Evolutionary conservation across 1,139 yeast genomes (phyloP).

Genomic region (Pichia sp.): DNA sequence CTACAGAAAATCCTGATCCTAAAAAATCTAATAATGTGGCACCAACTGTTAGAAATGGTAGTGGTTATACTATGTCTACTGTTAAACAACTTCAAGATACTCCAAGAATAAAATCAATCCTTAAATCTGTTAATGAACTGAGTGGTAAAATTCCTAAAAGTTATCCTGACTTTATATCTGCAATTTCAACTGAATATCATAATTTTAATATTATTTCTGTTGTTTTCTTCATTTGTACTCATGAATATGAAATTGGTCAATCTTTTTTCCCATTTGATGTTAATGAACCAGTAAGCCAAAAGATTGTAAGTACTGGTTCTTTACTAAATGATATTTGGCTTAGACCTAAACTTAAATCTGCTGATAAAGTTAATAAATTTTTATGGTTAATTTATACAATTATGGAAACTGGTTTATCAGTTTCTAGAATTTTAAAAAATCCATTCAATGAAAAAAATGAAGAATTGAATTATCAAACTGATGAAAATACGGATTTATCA

Average conservation of each 20-base stretch:
- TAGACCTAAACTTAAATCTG: constrained; percentile 40
- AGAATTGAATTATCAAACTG: constrained; percentile 10
- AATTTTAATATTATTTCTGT: constrained; percentile 55
- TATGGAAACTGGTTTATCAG: constrained; percentile 61
- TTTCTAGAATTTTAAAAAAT: constrained; percentile 47
- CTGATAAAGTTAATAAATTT: constrained; percentile 63
- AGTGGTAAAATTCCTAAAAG: constrained; percentile 26
- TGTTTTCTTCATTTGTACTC: constrained; percentile 66
- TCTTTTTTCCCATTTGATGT: constrained; percentile 22
- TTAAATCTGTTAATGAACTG: constrained; percentile 56
- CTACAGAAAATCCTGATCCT: too few species aligned
- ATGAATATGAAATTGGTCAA: constrained; percentile 35
- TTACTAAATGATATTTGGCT: constrained; percentile 31
- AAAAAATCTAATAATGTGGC: too few species aligned
- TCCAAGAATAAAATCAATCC: constrained; percentile 81
- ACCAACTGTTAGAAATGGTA: constrained; percentile 22
- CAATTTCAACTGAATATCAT: constrained; percentile 15
- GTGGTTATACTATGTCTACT: constrained; percentile 28
- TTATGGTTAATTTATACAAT: constrained; percentile 81
- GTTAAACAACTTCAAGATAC: constrained; percentile 86
- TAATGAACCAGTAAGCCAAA: constrained; percentile 11
- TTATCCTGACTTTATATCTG: constrained; percentile 22
- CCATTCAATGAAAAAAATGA: constrained; percentile 43
- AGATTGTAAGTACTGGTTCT: constrained; percentile 25
- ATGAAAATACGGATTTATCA: constrained; percentile 19